Conservation (phyloP, 2,329 filamentous ascomycete genomes). For the Zymoseptoria passerinii region DNA sequence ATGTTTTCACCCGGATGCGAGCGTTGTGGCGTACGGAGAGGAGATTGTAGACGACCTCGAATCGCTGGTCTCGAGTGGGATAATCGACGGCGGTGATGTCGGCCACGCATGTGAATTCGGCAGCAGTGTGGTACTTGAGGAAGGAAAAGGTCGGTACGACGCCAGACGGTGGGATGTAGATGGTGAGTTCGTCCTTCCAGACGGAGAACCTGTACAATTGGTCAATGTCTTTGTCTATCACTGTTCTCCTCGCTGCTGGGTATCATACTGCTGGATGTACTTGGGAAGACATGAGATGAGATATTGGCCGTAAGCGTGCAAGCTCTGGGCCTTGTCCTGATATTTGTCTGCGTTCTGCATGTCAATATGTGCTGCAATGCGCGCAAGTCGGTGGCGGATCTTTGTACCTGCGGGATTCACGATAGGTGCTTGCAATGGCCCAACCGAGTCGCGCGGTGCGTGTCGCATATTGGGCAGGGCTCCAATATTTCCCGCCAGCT, state of each 20-base stretch:
- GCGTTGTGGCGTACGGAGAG: slow-evolving; percentile 94
- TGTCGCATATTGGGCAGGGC: slow-evolving; percentile 40
- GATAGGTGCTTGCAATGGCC: slow-evolving; percentile 63
- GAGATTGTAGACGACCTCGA: slow-evolving; percentile 97
- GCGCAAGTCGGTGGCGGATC: neutral
- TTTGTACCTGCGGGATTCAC: slow-evolving; percentile 63
- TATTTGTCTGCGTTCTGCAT: slow-evolving; percentile 61
- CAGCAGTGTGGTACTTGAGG: slow-evolving; percentile 94
- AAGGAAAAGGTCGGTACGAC: slow-evolving; percentile 89
- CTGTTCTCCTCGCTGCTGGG: neutral
- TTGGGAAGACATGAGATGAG: slow-evolving; percentile 94
- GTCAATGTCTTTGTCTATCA: neutral
- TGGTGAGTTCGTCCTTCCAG: slow-evolving; percentile 95
- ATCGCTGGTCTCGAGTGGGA: slow-evolving; percentile 88
- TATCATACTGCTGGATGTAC: slow-evolving; percentile 77
- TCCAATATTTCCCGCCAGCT: slow-evolving; percentile 34
- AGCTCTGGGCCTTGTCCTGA: slow-evolving; percentile 71
- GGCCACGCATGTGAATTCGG: slow-evolving; percentile 89
- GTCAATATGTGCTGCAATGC: neutral
- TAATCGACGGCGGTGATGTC: slow-evolving; percentile 94
- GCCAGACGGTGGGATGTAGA: slow-evolving; percentile 67
- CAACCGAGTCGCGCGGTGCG: slow-evolving; percentile 34
- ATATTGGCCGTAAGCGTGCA: slow-evolving; percentile 95
- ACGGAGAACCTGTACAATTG: slow-evolving; percentile 63
- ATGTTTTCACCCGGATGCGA: slow-evolving; percentile 95